Percentiles rank a stretch among this genome's conserved stretches.
These are phyloP conservation scores for Sordariomycetes sp. DNA, from an alignment of 2,329 filamentous ascomycete species.

Conservation along the genomic window DNA sequence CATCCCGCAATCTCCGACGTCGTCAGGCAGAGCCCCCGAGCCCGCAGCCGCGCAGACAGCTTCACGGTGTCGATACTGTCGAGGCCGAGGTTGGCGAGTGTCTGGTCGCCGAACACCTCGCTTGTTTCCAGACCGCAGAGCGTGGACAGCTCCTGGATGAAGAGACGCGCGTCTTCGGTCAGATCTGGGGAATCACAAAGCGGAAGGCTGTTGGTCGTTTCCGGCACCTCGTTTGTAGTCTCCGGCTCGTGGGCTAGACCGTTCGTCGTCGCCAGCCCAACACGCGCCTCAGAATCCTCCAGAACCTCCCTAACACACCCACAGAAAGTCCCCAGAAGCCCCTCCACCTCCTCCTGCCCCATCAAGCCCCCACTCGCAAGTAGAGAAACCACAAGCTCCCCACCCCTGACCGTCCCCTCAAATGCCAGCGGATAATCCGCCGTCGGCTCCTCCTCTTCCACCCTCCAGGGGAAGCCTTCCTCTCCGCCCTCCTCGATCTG, in stretches of 20 bases:
- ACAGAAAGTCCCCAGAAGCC: constrained; percentile 27
- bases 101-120: constrained; percentile 45
- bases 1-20: constrained; percentile 70
- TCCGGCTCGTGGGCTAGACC: background rate
- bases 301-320: background rate
- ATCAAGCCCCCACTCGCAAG: constrained; percentile 38
- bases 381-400: constrained; percentile 43
- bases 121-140: constrained; percentile 44
- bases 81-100: constrained; percentile 72
- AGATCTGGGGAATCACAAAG: background rate
- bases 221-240: background rate
- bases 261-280: background rate
- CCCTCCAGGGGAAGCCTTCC: constrained; percentile 39
- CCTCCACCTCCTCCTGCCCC: constrained; percentile 18
- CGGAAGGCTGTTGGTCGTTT: background rate
- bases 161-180: background rate
- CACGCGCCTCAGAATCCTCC: background rate
- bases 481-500: constrained; percentile 36
- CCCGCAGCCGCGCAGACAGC: constrained; percentile 61
- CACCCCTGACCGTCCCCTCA: constrained; percentile 51
- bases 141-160: constrained; percentile 45
- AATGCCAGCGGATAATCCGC: constrained; percentile 70
- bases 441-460: constrained; percentile 32
- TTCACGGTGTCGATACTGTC: constrained; percentile 92
- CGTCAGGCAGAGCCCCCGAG: constrained; percentile 45